Conservation (phyloP, 257 asterid species). For the Solanum pennellii region DNA sequence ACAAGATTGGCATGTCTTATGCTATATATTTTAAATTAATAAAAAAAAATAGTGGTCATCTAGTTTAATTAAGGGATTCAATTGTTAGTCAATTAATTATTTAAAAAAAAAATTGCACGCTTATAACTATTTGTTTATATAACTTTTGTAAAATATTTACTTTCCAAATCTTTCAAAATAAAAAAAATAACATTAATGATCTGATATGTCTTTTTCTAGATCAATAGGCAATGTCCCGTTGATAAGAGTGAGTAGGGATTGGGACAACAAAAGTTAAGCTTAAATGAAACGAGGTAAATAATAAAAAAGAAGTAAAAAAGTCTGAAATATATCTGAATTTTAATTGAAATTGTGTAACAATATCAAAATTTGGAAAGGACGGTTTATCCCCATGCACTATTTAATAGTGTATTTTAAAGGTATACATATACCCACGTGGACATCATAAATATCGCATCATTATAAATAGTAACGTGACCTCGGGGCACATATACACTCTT, state of each 20-base stretch:
- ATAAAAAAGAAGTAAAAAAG: not conserved
- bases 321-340: no score
- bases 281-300: not conserved
- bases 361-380: no score
- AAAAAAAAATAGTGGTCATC: not conserved
- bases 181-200: not conserved
- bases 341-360: no score
- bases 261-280: not conserved
- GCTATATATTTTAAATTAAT: not conserved
- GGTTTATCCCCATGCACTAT: no score
- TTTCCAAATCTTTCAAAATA: not conserved
- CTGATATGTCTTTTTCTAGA: not conserved
- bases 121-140: not conserved
- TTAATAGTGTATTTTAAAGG: no score
- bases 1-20: not conserved
- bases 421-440: rapidly evolving
- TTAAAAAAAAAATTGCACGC: not conserved
- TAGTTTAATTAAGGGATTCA: no score
- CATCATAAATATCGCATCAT: no score
- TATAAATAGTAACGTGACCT: no score
- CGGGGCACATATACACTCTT: no score
- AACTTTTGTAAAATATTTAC: not conserved
- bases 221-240: not conserved
- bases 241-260: not conserved
- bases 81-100: not conserved